Evolutionary conservation across 768 basidiomycete genomes (phyloP).

Genomic region (Leccinum pellstonianum): DNA sequence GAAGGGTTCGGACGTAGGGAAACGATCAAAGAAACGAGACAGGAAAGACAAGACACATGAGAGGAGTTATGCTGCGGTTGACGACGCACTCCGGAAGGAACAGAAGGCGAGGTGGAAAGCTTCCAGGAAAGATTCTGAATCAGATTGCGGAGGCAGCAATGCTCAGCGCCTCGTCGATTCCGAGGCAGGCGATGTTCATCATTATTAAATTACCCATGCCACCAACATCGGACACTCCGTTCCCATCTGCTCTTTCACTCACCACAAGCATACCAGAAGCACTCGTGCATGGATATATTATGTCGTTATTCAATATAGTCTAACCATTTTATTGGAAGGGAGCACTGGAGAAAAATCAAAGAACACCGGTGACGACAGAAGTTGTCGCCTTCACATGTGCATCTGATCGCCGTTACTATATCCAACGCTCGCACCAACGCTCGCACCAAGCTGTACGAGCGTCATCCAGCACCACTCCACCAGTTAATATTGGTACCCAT

Average conservation of each 20-base stretch:
- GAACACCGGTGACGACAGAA: conserved; percentile 2
- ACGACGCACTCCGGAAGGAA: conserved; percentile 38
- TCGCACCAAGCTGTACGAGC: conserved; percentile 24
- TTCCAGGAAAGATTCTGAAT: conserved; percentile 15
- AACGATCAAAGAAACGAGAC: conserved; percentile 35
- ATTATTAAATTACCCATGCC: conserved; percentile 5
- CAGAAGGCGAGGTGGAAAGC: conserved; percentile 36
- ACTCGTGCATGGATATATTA: conserved; percentile 2
- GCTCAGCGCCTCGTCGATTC: conserved; percentile 11
- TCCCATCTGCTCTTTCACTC: background rate
- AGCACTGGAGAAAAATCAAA: conserved; percentile 1
- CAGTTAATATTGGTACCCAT: background rate
- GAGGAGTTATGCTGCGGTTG: conserved; percentile 30
- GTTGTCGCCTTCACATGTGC: conserved; percentile 1
- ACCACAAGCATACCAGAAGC: background rate
- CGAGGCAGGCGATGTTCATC: conserved; percentile 4
- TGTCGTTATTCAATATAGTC: conserved; percentile 3
- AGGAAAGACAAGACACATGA: conserved; percentile 22
- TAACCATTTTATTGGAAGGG: background rate
- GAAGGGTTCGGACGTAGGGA: conserved; percentile 59
- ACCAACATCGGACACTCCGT: background rate
- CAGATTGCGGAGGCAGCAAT: conserved; percentile 1
- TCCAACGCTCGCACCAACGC: conserved; percentile 18
- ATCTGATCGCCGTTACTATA: conserved; percentile 27
- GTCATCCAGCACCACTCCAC: conserved; percentile 5